A percentile compares a stretch with the other conserved stretches of the same genome.
Evolutionary conservation across 1,139 yeast genomes (phyloP).

Genomic region (Saccharomyces hybrid): DNA sequence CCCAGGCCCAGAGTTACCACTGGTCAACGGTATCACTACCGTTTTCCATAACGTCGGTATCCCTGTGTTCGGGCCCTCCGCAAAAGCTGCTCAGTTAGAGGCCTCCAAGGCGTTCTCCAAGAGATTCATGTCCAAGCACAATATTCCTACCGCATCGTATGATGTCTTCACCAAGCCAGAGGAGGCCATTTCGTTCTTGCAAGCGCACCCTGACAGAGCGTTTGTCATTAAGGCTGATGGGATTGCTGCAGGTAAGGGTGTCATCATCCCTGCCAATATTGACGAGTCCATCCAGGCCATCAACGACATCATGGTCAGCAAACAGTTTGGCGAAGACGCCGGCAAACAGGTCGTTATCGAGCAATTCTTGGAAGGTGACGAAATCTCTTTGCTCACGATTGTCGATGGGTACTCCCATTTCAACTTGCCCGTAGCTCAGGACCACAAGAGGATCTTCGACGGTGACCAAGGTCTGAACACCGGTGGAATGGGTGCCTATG

Average conservation of each 20-base stretch:
- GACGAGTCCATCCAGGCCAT: conserved; percentile 83
- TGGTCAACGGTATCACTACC: conserved; percentile 84
- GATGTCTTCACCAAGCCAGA: conserved; percentile 72
- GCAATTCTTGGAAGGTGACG: conserved; percentile 95
- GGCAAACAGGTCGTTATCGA: conserved; percentile 97
- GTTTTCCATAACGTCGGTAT: conserved; percentile 71
- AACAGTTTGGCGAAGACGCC: conserved; percentile 74
- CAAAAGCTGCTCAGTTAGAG: conserved; percentile 87
- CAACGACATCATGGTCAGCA: conserved; percentile 82
- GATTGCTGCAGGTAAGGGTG: conserved; percentile 98
- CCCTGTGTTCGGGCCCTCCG: conserved; percentile 94
- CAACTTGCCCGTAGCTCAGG: conserved; percentile 96
- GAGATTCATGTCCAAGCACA: conserved; percentile 85
- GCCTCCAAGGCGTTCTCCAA: conserved; percentile 95
- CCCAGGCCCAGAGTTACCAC: conserved; percentile 98
- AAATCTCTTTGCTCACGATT: conserved; percentile 83
- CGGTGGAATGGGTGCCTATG: conserved; percentile 99
- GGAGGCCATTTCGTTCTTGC: conserved; percentile 65
- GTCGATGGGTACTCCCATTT: conserved; percentile 90
- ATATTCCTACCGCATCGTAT: conserved; percentile 90
- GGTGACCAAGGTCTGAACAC: conserved; percentile 93
- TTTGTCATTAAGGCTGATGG: conserved; percentile 97
- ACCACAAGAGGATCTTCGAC: conserved; percentile 91
- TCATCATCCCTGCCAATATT: conserved; percentile 76
- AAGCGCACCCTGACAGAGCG: conserved; percentile 51